Conservation (phyloP, 371 early-diverging fungal genomes). For the Caulochytrium protostelioides region DNA sequence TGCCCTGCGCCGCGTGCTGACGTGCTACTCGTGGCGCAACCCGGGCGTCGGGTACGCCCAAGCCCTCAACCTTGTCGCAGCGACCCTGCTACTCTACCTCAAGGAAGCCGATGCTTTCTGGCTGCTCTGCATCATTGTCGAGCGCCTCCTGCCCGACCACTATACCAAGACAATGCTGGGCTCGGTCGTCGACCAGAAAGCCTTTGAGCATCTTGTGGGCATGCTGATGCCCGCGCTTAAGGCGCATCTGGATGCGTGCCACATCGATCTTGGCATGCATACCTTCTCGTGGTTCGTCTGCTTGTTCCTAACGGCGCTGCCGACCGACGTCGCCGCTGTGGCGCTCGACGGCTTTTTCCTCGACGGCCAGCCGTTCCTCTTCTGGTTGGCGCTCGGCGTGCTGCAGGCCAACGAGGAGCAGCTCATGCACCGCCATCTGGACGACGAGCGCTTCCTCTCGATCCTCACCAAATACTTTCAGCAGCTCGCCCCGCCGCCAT, state of each 20-base stretch:
- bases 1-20: conserved; percentile 33
- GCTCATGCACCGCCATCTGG: conserved; percentile 20
- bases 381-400: conserved; percentile 34
- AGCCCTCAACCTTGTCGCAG: conserved; percentile 39
- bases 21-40: conserved; percentile 38
- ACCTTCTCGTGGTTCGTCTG: conserved; percentile 47
- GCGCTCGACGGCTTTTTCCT: conserved; percentile 31
- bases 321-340: conserved; percentile 14
- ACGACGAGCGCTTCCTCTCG: conserved; percentile 31
- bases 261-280: conserved; percentile 31
- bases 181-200: conserved; percentile 36
- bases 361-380: conserved; percentile 35
- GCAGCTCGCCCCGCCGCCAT: too few relatives aligned
- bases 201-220: conserved; percentile 27
- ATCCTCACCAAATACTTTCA: conserved; percentile 21
- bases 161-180: conserved; percentile 41
- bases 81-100: conserved; percentile 31
- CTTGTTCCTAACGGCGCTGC: conserved; percentile 29
- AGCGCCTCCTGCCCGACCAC: conserved; percentile 34
- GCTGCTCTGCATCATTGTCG: conserved; percentile 29
- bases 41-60: conserved; percentile 44
- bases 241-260: conserved; percentile 25
- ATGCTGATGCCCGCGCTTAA: conserved; percentile 23
- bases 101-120: conserved; percentile 44
- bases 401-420: conserved; percentile 28